These are phyloP conservation scores for Glycine tomentella DNA, from an alignment of 306 rosid species.

Conservation along the genomic window DNA sequence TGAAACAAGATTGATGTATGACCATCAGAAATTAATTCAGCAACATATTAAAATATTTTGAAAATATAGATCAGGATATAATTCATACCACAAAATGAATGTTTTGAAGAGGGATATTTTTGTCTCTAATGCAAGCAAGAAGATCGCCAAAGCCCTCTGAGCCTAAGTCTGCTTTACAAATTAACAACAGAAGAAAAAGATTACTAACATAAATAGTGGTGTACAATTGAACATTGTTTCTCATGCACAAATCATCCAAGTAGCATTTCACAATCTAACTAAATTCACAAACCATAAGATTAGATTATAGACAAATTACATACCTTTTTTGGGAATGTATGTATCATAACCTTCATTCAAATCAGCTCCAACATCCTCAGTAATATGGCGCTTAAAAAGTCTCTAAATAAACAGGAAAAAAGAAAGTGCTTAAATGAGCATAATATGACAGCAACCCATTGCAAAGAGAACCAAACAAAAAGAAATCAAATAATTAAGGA, in stretches of 20 bases:
- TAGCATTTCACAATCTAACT: conserved; percentile 28
- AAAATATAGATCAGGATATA: conserved; percentile 31
- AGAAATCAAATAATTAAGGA: conserved; percentile 7
- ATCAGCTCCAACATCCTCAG: conserved; percentile 92
- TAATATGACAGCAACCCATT: conserved; percentile 12
- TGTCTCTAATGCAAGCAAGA: conserved; percentile 89
- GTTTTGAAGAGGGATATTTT: conserved; percentile 78
- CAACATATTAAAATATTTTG: conserved; percentile 19
- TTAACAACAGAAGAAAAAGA: conserved; percentile 29
- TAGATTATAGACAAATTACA: conserved; percentile 4
- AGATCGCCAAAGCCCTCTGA: conserved; percentile 93
- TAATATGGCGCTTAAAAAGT: conserved; percentile 89
- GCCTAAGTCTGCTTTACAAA: conserved; percentile 70
- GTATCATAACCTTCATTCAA: conserved; percentile 87
- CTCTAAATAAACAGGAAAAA: conserved; percentile 62
- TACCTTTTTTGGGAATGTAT: conserved; percentile 78
- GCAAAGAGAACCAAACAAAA: conserved; percentile 1
- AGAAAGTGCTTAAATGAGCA: conserved; percentile 25
- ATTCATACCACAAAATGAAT: conserved; percentile 95
- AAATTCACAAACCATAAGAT: not conserved
- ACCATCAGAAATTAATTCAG: conserved; percentile 40
- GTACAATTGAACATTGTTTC: conserved; percentile 24
- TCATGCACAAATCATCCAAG: conserved; percentile 29
- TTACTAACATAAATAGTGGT: conserved; percentile 16
- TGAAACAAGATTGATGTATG: conserved; percentile 20